phyloP scores from a whole-genome alignment of 2,329 filamentous ascomycete genomes.

The Sporothrix humicola region DNA sequence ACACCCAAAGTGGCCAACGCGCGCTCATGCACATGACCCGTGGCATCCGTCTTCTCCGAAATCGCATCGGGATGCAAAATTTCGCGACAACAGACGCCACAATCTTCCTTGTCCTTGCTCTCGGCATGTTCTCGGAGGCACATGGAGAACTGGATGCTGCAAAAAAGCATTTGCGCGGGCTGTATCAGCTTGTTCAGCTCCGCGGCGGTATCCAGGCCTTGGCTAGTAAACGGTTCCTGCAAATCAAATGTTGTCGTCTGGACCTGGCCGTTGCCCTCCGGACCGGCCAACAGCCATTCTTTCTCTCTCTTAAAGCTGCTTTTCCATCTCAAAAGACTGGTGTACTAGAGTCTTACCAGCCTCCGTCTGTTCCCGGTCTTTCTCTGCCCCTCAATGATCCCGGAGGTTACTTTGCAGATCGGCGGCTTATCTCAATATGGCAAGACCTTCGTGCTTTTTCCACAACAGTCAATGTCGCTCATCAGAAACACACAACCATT shows the following conservation, averaged over 20 bases:
- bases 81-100: slow-evolving; percentile 23
- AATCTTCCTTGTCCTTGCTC: slow-evolving; percentile 10
- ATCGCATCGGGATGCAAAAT: not conserved
- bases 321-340: too few relatives aligned
- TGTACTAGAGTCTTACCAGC: not conserved
- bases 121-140: slow-evolving; percentile 16
- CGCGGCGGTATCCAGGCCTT: slow-evolving; percentile 22
- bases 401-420: not conserved
- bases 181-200: slow-evolving; percentile 13
- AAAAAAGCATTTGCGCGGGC: slow-evolving; percentile 15
- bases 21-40: slow-evolving; percentile 13
- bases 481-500: not conserved
- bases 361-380: too few relatives aligned
- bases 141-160: slow-evolving; percentile 19
- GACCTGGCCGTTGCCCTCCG: slow-evolving; percentile 6
- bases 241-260: slow-evolving; percentile 25
- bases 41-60: slow-evolving; percentile 7
- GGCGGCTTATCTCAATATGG: slow-evolving; percentile 1
- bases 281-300: not conserved
- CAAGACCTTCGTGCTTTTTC: not conserved
- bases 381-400: too few relatives aligned
- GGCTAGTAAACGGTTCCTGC: slow-evolving; percentile 11
- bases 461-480: slow-evolving; percentile 8
- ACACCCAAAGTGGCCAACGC: not conserved
- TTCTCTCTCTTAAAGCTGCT: not conserved